phyloP scores from a whole-genome alignment of 768 basidiomycete species.

The Tulasnella calospora region DNA sequence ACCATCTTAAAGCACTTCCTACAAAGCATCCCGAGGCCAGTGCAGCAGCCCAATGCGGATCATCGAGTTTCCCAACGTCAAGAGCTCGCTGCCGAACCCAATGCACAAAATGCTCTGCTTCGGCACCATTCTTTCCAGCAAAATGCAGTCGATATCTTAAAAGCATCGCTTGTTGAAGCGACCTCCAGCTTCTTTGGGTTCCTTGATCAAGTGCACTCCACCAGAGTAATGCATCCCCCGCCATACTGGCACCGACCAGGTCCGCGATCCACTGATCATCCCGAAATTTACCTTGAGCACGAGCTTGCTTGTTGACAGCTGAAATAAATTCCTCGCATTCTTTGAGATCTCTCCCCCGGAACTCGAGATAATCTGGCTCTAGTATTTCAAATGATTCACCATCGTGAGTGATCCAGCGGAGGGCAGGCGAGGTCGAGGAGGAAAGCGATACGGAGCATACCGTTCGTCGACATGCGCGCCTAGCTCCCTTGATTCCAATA shows the following conservation, averaged over 20 bases:
- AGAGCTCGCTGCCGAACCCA: not conserved
- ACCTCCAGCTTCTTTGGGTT: not conserved
- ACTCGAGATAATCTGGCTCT: not conserved
- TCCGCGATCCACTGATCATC: not conserved
- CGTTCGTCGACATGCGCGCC: no score
- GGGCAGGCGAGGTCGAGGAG: no score
- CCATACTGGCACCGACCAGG: not conserved
- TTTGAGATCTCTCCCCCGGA: not conserved
- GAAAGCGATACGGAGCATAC: no score
- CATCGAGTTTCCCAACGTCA: not conserved
- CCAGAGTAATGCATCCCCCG: not conserved
- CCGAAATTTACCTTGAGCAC: conserved; percentile 10
- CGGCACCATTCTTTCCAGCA: not conserved
- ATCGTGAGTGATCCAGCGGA: no score
- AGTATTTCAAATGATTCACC: no score
- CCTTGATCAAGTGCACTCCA: not conserved
- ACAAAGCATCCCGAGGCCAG: not conserved
- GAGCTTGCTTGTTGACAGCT: not conserved
- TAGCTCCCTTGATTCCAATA: no score
- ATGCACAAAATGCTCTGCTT: not conserved
- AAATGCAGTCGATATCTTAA: not conserved
- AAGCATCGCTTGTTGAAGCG: not conserved
- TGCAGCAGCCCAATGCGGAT: not conserved
- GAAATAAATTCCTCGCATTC: not conserved
- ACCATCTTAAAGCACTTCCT: not conserved